Evolutionary conservation across 2,329 filamentous ascomycete genomes (phyloP), one percentile per base, ranked within the genome.

Genomic region (Plenodomus biglobosus): DNA sequence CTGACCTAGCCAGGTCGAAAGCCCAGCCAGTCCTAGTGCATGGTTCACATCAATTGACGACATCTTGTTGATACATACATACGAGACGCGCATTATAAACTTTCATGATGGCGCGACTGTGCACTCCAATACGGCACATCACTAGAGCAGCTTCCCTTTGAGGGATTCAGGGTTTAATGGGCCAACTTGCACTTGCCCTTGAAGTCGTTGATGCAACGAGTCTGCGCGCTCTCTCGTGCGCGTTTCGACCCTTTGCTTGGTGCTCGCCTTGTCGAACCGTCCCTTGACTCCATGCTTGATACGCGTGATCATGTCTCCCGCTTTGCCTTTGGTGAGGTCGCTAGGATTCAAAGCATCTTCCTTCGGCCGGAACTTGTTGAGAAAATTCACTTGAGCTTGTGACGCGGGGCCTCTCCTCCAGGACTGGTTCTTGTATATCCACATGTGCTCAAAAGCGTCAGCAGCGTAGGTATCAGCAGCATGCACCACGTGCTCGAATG

Each of bases 301-400:
- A 71, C 95, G 95, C 7, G 90, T 95, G 56, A 97, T 95, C 87
- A 95, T 92, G 68, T 96, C 92, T 3, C 81, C 81, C 3, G 91
- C 92, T 66, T 84, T 84, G 7, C 92, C 92, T 65, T 92, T 94
- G 13, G 82, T 91, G 48, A 95, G 62, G 21, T 85, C 79, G 0
- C 74, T 73, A 0, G 72, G 59, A 1, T 74, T 78, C 42, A 91
- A 65, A 44, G 80, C 75, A 21, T 84, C 75, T n/a, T 77, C 72
- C 43, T 80, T 73, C 1, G 72, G 72, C 8, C 85, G 78, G 3
- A 85, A 63, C 62, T 84, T 87, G 64, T 91, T 90, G 44, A 94
- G 69, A 46, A 88, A 86, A 30, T 80, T 75, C 1, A 95, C 69
- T 68, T 94, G 84, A 2, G 74, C 74, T 19, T 75, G 62, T 0